Conservation (phyloP, 768 basidiomycete species). For the Trametes maxima region DNA sequence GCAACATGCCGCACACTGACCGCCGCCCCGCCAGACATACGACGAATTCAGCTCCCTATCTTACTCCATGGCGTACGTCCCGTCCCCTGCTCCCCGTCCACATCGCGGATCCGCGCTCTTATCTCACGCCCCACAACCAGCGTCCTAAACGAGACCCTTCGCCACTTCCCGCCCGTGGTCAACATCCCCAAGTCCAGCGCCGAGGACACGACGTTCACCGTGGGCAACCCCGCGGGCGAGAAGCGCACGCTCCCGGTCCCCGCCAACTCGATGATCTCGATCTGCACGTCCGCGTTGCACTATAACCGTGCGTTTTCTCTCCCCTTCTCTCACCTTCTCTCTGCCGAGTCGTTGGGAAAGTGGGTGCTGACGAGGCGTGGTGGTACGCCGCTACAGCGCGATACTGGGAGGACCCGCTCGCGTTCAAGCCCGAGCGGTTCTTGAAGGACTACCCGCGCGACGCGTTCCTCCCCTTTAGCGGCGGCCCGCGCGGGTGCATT, state of each 20-base stretch:
- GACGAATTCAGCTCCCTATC: conserved; percentile 32
- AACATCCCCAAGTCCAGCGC: conserved; percentile 8
- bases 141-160: conserved; percentile 36
- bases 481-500: conserved; percentile 49
- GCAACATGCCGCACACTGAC: neutral
- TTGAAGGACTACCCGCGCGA: conserved; percentile 56
- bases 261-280: conserved; percentile 22
- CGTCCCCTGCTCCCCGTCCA: neutral
- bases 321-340: neutral
- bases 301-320: conserved; percentile 32
- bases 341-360: neutral
- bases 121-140: conserved; percentile 8
- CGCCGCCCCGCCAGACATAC: conserved; percentile 27
- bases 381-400: conserved; percentile 28
- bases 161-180: conserved; percentile 36
- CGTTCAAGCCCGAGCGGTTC: conserved; percentile 48
- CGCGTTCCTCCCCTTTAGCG: conserved; percentile 56
- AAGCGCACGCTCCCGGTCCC: conserved; percentile 28
- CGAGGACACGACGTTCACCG: conserved; percentile 29
- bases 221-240: conserved; percentile 27
- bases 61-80: conserved; percentile 32
- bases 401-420: conserved; percentile 42
- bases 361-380: neutral
- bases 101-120: neutral
- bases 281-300: conserved; percentile 31